phyloP scores from a whole-genome alignment of 2,329 filamentous ascomycete species.

The Arthrobotrys iridis region DNA sequence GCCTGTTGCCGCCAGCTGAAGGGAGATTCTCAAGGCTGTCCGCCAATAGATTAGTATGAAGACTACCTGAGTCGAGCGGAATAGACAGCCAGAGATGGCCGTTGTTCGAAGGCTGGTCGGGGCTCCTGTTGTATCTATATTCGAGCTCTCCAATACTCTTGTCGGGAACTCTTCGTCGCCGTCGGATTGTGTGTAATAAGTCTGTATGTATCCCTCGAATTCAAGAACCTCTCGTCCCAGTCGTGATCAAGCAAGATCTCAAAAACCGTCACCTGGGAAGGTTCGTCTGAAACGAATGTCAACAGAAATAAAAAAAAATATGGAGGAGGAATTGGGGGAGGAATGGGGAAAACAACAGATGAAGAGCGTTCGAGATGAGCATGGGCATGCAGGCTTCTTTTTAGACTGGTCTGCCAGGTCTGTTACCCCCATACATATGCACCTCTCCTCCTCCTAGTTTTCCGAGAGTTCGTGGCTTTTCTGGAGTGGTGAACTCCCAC shows the following conservation, averaged over 20 bases:
- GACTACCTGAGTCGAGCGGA: conserved; percentile 26
- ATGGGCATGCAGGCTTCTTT: conserved; percentile 40
- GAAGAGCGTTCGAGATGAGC: conserved; percentile 1
- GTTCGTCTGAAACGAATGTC: neutral
- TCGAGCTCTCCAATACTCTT: neutral
- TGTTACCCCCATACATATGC: conserved; percentile 18
- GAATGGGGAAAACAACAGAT: conserved; percentile 9
- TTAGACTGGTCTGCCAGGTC: conserved; percentile 27
- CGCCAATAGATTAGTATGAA: conserved; percentile 20
- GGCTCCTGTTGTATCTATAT: neutral
- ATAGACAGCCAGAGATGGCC: conserved; percentile 28
- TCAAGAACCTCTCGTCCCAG: conserved; percentile 14
- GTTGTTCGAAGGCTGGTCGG: neutral
- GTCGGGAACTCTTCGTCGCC: conserved; percentile 7
- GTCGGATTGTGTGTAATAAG: neutral
- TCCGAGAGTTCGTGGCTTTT: conserved; percentile 36
- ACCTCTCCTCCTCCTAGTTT: neutral
- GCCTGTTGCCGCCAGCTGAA: neutral
- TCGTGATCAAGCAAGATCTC: conserved; percentile 4
- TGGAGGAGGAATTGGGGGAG: conserved; percentile 17
- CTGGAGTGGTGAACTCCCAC: conserved; percentile 32
- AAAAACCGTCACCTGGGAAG: neutral
- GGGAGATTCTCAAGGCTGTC: conserved; percentile 18
- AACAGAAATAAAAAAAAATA: neutral
- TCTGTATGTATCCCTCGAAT: neutral